Evolutionary conservation across 139 green algal genomes (phyloP), one percentile per base, ranked within the genome.

Genomic region (Haematococcus lacustris): DNA sequence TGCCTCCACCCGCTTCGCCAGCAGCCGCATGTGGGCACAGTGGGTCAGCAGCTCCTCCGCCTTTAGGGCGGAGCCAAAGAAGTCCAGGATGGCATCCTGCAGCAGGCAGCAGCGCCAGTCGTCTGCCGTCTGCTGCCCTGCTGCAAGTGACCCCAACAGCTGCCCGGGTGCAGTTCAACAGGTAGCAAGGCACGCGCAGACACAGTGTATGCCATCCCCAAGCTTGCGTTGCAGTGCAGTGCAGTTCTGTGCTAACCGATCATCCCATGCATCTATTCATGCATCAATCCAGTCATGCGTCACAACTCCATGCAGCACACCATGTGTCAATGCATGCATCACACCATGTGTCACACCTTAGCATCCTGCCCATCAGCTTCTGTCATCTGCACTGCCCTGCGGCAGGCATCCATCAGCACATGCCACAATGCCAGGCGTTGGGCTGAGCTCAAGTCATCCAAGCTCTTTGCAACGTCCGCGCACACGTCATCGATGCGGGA

Each of bases 11-110:
- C 17, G 43, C 43, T 53, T 9, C 43, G 84, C 83, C 4, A 93
- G 77, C 59, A 91, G 47, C 17, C 40, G 13, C 83, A 92, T 91
- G 59, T 80, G 73, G 26, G 72, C 65, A n/a, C 87, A 62, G 35
- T 87, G 71, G 17, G 75, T 47, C 30, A 82, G 51, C 47, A 97
- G 73, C 60, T 98, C 92, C 21, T 76, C 57, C 0, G 87, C 94
- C 75, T 90, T 92, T 5, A 98, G 88, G 1, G 84, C 68, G 0
- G 80, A 80, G 1, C 94, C 93, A 66, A 98, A 98, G 71, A 96
- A 98, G 81, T 98, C 91, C 35, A 98, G 71, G 40, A 88, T 81
- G 35, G 84, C 84, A 2, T 91, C 85, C 82, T 87, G 71, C 73
- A 75, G 23, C 33, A 62, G 51, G 28, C 37, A 47, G 33, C 28